Conservation (phyloP, 2,329 filamentous ascomycete species). For the Ceratocystis lukuohia region DNA sequence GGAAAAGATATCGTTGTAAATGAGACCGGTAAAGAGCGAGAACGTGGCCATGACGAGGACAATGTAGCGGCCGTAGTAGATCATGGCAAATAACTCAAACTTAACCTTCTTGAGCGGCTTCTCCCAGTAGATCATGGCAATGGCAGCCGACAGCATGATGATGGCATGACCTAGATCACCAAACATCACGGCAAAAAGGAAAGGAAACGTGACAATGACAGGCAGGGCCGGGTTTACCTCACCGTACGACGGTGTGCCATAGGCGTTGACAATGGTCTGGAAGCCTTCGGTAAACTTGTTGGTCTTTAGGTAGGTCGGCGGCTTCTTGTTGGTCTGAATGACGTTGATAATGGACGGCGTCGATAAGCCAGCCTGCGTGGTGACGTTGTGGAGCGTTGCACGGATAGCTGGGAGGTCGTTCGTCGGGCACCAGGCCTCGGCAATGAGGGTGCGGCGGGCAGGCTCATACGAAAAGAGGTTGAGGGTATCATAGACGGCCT, state of each 20-base stretch:
- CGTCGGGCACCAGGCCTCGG: conserved; percentile 93
- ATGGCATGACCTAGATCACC: conserved; percentile 90
- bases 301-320: conserved; percentile 91
- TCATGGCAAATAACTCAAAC: conserved; percentile 95
- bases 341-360: conserved; percentile 98
- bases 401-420: conserved; percentile 82
- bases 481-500: conserved; percentile 88
- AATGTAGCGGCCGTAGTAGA: conserved; percentile 97
- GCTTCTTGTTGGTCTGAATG: conserved; percentile 92
- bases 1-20: conserved; percentile 97
- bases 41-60: conserved; percentile 96
- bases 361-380: conserved; percentile 87
- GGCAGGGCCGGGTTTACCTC: conserved; percentile 94
- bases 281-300: conserved; percentile 98
- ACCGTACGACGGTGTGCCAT: conserved; percentile 92
- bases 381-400: conserved; percentile 89
- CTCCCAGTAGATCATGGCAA: conserved; percentile 95
- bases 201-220: conserved; percentile 96
- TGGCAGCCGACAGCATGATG: conserved; percentile 72
- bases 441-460: conserved; percentile 87
- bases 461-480: conserved; percentile 96
- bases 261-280: conserved; percentile 97
- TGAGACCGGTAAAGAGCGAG: conserved; percentile 90
- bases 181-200: conserved; percentile 99
- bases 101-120: conserved; percentile 80